Evolutionary conservation across 169 alveolate genomes (phyloP).

Genomic region (Cryptosporidium tyzzeri): DNA sequence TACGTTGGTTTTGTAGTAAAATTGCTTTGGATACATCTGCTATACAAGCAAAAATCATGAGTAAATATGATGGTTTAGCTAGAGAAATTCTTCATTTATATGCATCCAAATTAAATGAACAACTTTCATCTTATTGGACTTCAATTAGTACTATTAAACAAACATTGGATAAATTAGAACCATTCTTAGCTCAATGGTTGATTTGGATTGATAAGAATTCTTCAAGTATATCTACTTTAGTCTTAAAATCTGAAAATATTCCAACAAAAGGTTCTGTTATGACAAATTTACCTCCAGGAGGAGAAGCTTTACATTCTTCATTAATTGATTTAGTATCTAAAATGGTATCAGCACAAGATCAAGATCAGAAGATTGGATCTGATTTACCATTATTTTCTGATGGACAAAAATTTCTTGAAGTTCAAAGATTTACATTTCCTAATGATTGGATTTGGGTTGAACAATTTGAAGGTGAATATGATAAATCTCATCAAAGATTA

Average conservation of each 20-base stretch:
- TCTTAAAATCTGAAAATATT: conserved; percentile 81
- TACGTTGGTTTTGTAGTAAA: conserved; percentile 82
- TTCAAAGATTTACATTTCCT: conserved; percentile 92
- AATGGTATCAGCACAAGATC: conserved; percentile 91
- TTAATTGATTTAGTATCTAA: conserved; percentile 84
- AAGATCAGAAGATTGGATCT: conserved; percentile 86
- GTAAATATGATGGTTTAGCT: conserved; percentile 95
- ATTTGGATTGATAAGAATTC: conserved; percentile 79
- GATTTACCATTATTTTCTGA: conserved; percentile 91
- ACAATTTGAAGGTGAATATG: conserved; percentile 93
- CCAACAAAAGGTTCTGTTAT: conserved; percentile 79
- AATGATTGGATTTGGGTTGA: conserved; percentile 93
- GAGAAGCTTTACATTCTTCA: conserved; percentile 80
- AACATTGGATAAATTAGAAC: conserved; percentile 38
- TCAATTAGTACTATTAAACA: conserved; percentile 27
- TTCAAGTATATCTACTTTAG: conserved; percentile 75
- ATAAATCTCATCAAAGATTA: conserved; percentile 85
- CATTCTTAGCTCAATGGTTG: conserved; percentile 69
- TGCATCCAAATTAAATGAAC: conserved; percentile 90
- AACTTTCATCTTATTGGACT: conserved; percentile 72
- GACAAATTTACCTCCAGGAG: conserved; percentile 80
- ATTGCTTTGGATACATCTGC: conserved; percentile 91
- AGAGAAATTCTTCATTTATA: conserved; percentile 93
- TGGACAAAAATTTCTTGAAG: conserved; percentile 88
- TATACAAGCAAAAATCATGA: conserved; percentile 84